phyloP scores from a whole-genome alignment of 106 monocot species.

The Apostasia ramifera region DNA sequence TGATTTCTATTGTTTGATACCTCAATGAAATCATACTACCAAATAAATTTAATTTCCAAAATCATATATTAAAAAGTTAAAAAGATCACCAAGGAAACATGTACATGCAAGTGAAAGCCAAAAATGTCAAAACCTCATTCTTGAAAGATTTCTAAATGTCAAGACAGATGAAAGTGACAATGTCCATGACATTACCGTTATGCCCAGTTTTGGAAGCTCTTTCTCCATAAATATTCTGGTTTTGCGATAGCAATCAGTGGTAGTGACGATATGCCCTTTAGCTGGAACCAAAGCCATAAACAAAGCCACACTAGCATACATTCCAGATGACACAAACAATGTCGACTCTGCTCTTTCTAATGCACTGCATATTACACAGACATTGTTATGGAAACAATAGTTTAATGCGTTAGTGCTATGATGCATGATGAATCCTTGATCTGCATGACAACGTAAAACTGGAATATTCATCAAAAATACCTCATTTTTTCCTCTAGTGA shows the following conservation, averaged over 20 bases:
- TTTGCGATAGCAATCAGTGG: conserved; percentile 95
- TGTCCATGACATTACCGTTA: conserved; percentile 42
- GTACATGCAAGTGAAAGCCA: too few relatives aligned
- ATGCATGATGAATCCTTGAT: too few relatives aligned
- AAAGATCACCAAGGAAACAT: too few relatives aligned
- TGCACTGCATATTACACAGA: conserved; percentile 28
- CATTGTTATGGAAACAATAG: too few relatives aligned
- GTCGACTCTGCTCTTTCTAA: conserved; percentile 91
- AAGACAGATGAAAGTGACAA: background rate
- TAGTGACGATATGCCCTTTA: conserved; percentile 85
- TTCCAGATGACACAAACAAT: conserved; percentile 84
- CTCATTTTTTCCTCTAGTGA: conserved; percentile 92
- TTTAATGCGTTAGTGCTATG: too few relatives aligned
- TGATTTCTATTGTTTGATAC: too few relatives aligned
- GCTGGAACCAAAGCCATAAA: conserved; percentile 75
- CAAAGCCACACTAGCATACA: conserved; percentile 74
- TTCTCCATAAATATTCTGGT: conserved; percentile 85
- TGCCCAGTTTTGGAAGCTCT: conserved; percentile 84
- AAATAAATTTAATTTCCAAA: too few relatives aligned
- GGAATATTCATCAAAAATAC: conserved; percentile 42
- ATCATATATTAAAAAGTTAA: too few relatives aligned
- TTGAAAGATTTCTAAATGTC: background rate
- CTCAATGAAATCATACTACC: too few relatives aligned
- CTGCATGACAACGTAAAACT: background rate
- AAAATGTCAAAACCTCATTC: too few relatives aligned